Conservation (phyloP, 805 yeast species). For the Maudiozyma serrabonitensis region DNA sequence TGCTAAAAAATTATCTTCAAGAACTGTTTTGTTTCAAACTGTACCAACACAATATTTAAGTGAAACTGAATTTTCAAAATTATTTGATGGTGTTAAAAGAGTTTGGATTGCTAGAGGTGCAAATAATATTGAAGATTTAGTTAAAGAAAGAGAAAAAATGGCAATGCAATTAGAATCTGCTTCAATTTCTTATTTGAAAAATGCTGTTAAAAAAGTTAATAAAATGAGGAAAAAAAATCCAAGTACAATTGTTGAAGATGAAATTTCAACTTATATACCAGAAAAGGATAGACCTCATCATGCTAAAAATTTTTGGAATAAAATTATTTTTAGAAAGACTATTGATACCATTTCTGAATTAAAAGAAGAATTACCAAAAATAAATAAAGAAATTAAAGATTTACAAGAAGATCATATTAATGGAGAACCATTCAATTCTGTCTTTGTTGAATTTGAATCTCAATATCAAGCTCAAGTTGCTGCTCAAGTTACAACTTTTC, state of each 20-base stretch:
- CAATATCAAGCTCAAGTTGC: constrained; percentile 73
- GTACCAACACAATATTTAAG: constrained; percentile 68
- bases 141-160: constrained; percentile 48
- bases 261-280: constrained; percentile 50
- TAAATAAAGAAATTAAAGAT: constrained; percentile 46
- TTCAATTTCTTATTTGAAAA: constrained; percentile 44
- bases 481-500: constrained; percentile 51
- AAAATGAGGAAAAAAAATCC: constrained; percentile 56
- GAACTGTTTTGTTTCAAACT: constrained; percentile 76
- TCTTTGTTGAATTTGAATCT: constrained; percentile 68
- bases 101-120: constrained; percentile 71
- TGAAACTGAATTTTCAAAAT: constrained; percentile 60
- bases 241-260: constrained; percentile 34
- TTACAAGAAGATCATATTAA: constrained; percentile 43
- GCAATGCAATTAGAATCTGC: constrained; percentile 60
- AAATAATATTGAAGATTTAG: constrained; percentile 43
- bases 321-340: constrained; percentile 42
- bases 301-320: constrained; percentile 26
- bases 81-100: constrained; percentile 74
- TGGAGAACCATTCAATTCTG: constrained; percentile 61
- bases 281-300: constrained; percentile 58
- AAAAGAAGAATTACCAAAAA: constrained; percentile 43
- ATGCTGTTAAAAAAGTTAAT: constrained; percentile 52
- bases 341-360: constrained; percentile 54
- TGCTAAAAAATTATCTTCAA: constrained; percentile 61